Percentiles rank a stretch among this genome's conserved stretches.
These are phyloP conservation scores for Physcomitrellopsis africana DNA, from an alignment of 225 moss, liverwort and hornwort species.

Conservation along the genomic window DNA sequence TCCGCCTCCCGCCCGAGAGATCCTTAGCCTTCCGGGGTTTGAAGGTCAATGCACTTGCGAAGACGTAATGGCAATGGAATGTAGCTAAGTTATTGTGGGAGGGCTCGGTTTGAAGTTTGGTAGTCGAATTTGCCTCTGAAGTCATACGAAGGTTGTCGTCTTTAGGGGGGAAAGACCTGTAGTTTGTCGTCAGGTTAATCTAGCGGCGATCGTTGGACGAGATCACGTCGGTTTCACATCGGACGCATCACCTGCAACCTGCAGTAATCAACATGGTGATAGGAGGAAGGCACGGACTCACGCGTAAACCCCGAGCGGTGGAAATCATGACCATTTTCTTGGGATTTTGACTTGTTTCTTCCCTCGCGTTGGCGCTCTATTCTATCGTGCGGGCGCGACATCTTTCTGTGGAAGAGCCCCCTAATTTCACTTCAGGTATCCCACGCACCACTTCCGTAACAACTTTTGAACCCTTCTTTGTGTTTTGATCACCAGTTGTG, in stretches of 20 bases:
- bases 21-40: not conserved
- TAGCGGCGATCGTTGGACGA: constrained; percentile 1
- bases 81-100: not conserved
- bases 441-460: not conserved
- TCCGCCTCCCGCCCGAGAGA: no score
- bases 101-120: constrained; percentile 1
- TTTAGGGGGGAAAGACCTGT: not conserved
- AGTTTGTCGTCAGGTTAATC: not conserved
- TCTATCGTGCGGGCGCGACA: constrained; percentile 27
- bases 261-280: constrained; percentile 31
- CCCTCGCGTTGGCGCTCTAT: constrained; percentile 32
- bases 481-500: no score
- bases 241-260: not conserved
- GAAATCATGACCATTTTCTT: constrained; percentile 35
- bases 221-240: not conserved
- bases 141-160: not conserved
- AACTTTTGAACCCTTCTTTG: not conserved
- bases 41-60: constrained; percentile 7
- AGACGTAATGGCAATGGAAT: constrained; percentile 10
- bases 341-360: constrained; percentile 30
- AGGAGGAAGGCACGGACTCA: constrained; percentile 37
- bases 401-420: not conserved
- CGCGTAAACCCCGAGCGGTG: constrained; percentile 35
- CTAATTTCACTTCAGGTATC: constrained; percentile 34
- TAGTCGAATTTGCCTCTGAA: not conserved